phyloP scores from a whole-genome alignment of 2,329 filamentous ascomycete genomes.

The Paraconiothyrium brasiliense region DNA sequence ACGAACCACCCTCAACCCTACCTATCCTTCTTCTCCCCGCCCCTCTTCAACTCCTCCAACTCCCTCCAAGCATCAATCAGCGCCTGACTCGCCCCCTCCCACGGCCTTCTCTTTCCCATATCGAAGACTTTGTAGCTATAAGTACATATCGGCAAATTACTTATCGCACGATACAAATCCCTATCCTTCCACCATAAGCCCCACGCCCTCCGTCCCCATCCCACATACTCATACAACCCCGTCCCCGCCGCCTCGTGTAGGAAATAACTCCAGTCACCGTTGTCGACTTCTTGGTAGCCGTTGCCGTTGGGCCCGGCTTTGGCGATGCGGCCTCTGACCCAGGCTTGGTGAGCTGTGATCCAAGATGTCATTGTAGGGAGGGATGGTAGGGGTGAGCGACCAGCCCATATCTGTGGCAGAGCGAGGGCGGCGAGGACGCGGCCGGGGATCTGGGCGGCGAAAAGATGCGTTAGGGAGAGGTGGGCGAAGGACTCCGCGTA shows the following conservation, averaged over 20 bases:
- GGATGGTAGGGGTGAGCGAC: conserved; percentile 50
- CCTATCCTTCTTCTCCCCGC: neutral
- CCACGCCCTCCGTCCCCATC: conserved; percentile 55
- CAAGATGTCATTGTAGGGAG: conserved; percentile 40
- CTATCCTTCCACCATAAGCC: conserved; percentile 54
- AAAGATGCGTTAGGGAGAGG: conserved; percentile 49
- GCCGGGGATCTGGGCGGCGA: conserved; percentile 33
- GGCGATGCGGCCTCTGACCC: conserved; percentile 45
- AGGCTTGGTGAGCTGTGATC: conserved; percentile 25
- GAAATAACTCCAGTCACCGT: conserved; percentile 49
- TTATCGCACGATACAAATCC: conserved; percentile 51
- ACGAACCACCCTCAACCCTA: neutral
- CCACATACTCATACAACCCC: conserved; percentile 52
- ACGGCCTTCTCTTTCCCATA: conserved; percentile 48
- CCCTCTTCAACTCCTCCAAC: neutral
- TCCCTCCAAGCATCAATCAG: conserved; percentile 40
- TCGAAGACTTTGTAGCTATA: conserved; percentile 56
- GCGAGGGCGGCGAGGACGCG: conserved; percentile 57
- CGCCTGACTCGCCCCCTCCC: conserved; percentile 52
- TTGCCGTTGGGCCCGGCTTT: conserved; percentile 44
- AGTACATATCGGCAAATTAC: conserved; percentile 52
- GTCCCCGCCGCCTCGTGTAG: conserved; percentile 56
- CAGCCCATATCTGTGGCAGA: conserved; percentile 57
- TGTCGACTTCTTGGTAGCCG: conserved; percentile 21
- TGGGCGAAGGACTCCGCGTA: conserved; percentile 58